These are phyloP conservation scores for Phaseolus coccineus DNA, from an alignment of 331 rosid genomes.

Conservation along the genomic window DNA sequence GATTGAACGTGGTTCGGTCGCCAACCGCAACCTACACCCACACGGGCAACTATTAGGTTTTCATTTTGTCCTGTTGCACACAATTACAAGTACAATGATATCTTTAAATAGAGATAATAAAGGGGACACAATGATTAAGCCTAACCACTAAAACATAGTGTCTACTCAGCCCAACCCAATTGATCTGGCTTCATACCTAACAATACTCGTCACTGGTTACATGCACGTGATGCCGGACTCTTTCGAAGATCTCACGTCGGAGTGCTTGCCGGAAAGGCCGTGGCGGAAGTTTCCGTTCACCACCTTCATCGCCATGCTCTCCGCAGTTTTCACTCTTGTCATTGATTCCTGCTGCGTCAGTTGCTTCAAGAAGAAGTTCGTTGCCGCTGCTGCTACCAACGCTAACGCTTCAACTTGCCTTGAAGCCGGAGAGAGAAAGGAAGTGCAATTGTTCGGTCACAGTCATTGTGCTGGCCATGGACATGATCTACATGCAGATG, in stretches of 20 bases:
- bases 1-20: too few relatives aligned
- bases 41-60: too few relatives aligned
- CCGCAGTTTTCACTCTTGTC: conserved; percentile 62
- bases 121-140: too few relatives aligned
- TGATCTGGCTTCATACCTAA: too few relatives aligned
- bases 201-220: conserved; percentile 74
- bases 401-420: neutral
- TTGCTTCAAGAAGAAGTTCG: conserved; percentile 45
- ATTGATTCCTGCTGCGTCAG: conserved; percentile 65
- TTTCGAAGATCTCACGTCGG: conserved; percentile 50
- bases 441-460: neutral
- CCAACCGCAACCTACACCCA: too few relatives aligned
- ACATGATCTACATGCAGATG: conserved; percentile 4
- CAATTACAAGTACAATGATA: too few relatives aligned
- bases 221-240: conserved; percentile 93
- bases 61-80: too few relatives aligned
- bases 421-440: neutral
- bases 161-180: too few relatives aligned
- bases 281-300: conserved; percentile 76
- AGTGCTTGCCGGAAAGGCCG: conserved; percentile 62
- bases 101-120: too few relatives aligned
- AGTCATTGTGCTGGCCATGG: conserved; percentile 3
- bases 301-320: conserved; percentile 64
- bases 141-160: too few relatives aligned
- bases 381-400: neutral